A percentile compares a stretch with the other conserved stretches of the same genome.
Evolutionary conservation across 495 filamentous ascomycete genomes (phyloP).

Genomic region (Trichocladium uniseriatum): DNA sequence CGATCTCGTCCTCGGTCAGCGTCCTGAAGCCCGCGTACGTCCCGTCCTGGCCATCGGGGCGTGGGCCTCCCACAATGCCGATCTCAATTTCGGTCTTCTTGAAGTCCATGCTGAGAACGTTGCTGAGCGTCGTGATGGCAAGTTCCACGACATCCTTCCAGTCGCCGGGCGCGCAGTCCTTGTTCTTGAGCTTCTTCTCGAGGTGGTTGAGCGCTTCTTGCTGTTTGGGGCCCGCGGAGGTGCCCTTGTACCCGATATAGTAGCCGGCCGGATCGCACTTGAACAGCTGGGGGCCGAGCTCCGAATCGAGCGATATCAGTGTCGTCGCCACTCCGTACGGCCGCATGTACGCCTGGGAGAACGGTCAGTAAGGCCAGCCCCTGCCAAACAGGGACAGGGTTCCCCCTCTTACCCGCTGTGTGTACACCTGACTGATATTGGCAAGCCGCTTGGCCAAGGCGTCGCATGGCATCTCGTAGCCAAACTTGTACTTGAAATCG

Average conservation of each 20-base stretch:
- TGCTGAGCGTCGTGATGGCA: slow-evolving; percentile 87
- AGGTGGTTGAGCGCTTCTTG: slow-evolving; percentile 96
- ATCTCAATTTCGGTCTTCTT: slow-evolving; percentile 99
- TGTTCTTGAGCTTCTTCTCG: slow-evolving; percentile 99
- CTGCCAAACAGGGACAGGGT: background rate
- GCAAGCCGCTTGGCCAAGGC: slow-evolving; percentile 91
- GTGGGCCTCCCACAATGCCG: slow-evolving; percentile 84
- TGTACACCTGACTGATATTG: slow-evolving; percentile 99
- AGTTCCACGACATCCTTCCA: slow-evolving; percentile 99
- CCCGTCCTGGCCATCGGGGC: slow-evolving; percentile 68
- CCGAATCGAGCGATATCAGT: slow-evolving; percentile 84
- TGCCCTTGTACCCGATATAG: slow-evolving; percentile 96
- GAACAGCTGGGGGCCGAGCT: slow-evolving; percentile 92
- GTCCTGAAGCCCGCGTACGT: slow-evolving; percentile 70
- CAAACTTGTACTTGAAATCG: slow-evolving; percentile 95
- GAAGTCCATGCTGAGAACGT: slow-evolving; percentile 95
- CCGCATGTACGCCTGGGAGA: slow-evolving; percentile 83
- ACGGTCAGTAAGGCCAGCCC: slow-evolving; percentile 11
- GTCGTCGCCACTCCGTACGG: slow-evolving; percentile 92
- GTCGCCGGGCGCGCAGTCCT: slow-evolving; percentile 81
- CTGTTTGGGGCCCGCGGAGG: slow-evolving; percentile 91
- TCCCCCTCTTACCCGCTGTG: slow-evolving; percentile 64
- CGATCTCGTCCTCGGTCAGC: slow-evolving; percentile 95
- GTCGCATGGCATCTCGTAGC: slow-evolving; percentile 99
- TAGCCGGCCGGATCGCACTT: slow-evolving; percentile 98